A percentile compares a stretch with the other conserved stretches of the same genome.
Evolutionary conservation across 1,139 yeast species (phyloP).

Genomic region (Yamadazyma aaseri): DNA sequence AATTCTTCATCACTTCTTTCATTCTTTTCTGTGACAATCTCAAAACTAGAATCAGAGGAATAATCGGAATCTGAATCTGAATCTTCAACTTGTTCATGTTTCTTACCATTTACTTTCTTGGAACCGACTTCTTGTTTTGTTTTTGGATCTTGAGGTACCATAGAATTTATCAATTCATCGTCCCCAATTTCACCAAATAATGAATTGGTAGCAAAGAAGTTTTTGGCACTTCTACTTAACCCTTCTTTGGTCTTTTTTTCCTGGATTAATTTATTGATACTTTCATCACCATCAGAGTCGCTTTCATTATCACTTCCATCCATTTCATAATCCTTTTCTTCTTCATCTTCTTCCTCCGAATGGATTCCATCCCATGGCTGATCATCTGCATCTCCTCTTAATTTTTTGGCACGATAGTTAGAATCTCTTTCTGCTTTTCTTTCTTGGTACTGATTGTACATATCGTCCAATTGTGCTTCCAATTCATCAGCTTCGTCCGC

Average conservation of each 20-base stretch:
- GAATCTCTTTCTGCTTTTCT: conserved; percentile 78
- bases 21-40: conserved; percentile 48
- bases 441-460: conserved; percentile 76
- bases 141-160: conserved; percentile 15
- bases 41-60: conserved; percentile 44
- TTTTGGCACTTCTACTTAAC: conserved; percentile 69
- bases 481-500: conserved; percentile 67
- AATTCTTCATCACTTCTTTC: conserved; percentile 27
- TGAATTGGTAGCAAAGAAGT: conserved; percentile 72
- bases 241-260: conserved; percentile 51
- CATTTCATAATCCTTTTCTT: conserved; percentile 45
- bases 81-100: conserved; percentile 11
- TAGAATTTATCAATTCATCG: conserved; percentile 35
- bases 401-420: conserved; percentile 72
- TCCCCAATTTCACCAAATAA: conserved; percentile 67
- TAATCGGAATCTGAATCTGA: conserved; percentile 22
- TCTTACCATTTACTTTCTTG: conserved; percentile 8
- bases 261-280: conserved; percentile 60
- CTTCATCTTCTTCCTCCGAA: conserved; percentile 40
- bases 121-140: neutral
- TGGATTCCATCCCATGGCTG: conserved; percentile 88
- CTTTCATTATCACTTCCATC: conserved; percentile 32
- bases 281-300: conserved; percentile 74
- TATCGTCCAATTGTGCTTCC: conserved; percentile 76
- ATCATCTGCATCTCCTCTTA: conserved; percentile 77